Evolutionary conservation across 108 stramenopile genomes (phyloP), one percentile per base, ranked within the genome.

Genomic region (Nannochloropsis gaditana): DNA sequence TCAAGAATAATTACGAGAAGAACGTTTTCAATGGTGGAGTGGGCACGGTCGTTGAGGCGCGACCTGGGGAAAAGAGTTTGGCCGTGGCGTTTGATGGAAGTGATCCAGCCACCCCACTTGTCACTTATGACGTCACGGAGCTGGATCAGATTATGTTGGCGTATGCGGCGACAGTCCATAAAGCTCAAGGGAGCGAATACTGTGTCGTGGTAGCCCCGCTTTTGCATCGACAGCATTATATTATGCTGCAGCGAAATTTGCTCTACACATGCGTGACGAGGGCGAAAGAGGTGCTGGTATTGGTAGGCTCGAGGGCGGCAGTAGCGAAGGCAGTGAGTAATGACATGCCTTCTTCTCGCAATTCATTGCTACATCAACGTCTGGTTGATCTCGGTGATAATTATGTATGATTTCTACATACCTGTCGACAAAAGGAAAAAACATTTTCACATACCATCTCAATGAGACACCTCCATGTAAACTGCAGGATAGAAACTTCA

Each of bases 161-260:
- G 59, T 73, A 73, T 73, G 59, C 59, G 8, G 59, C 59, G 2
- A 73, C 59, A n/a, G 59, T 73, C 19, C 59, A 73, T n/a, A 73
- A 73, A n/a, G 59, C 59, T 3, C 59, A 73, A n/a, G 59, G 59
- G 6, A 73, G 59, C n/a, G 59, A 73, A n/a, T 73, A 73, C 6
- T n/a, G 59, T 15, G 59, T 73, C 15, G 59, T 73, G 59, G 59
- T 73, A n/a, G 59, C 59, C n/a, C 59, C 59, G 5, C 59, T 73
- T 73, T 73, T 73, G 6, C n/a, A 15, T 3, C 15, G 59, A n/a
- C 59, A 73, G 8, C 59, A 73, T 73, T n/a, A 73, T 73, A n/a
- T 73, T 15, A 73, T 73, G 59, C n/a, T 73, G 59, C 59, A 73
- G 59, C 59, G 59, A n/a, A 73, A 73, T 73, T 73, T 73, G 59